These are phyloP conservation scores for Erysimum cheiri DNA, from an alignment of 441 rosid genomes.

Conservation along the genomic window DNA sequence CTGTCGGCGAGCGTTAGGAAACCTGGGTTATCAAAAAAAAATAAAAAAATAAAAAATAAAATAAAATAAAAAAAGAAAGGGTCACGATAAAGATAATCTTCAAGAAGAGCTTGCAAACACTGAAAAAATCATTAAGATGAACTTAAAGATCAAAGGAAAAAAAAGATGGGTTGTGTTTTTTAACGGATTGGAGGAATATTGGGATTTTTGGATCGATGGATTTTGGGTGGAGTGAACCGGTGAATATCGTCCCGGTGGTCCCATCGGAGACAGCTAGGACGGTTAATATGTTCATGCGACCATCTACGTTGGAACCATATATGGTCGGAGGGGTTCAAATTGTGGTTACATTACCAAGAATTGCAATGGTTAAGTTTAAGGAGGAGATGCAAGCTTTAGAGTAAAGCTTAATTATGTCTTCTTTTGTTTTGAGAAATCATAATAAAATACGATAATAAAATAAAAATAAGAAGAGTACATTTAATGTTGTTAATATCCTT, in stretches of 20 bases:
- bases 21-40: too few species aligned
- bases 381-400: constrained; percentile 41
- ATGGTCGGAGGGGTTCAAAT: constrained; percentile 54
- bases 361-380: constrained; percentile 50
- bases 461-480: neutral
- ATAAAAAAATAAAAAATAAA: too few species aligned
- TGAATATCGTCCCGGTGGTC: constrained; percentile 46
- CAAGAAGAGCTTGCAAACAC: constrained; percentile 12
- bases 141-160: constrained; percentile 39
- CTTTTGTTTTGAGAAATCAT: neutral
- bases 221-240: constrained; percentile 51
- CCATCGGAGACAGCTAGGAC: constrained; percentile 45
- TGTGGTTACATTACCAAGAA: constrained; percentile 52
- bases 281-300: constrained; percentile 49
- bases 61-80: constrained; percentile 44
- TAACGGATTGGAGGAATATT: constrained; percentile 57
- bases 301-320: constrained; percentile 41
- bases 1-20: too few species aligned
- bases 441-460: neutral
- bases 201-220: constrained; percentile 43
- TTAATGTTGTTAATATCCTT: neutral
- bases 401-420: neutral
- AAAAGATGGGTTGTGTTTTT: constrained; percentile 40
- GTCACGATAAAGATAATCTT: constrained; percentile 32
- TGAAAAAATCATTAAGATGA: constrained; percentile 39